Base-by-base conservation (phyloP, 208 protist species). In the Wallacemonas rigidus region DNA sequence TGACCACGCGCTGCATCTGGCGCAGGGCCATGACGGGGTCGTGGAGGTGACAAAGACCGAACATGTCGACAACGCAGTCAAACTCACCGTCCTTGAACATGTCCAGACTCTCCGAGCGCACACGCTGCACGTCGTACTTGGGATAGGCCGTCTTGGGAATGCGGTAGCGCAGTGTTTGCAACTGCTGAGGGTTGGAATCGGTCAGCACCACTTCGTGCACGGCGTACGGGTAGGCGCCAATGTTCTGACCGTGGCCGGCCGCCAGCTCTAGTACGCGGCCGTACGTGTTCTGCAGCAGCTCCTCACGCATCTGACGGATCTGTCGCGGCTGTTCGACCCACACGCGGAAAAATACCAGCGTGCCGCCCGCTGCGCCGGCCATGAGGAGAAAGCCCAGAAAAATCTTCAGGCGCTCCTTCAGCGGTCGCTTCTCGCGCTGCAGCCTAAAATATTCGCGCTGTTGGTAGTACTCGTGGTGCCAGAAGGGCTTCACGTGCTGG, bases 41-140 rank as follows among this genome's bases (percentile, higher is more conserved):
- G 69, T 93, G 84, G n/a, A 96, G 75, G 56, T 92, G 86, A 67
- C 94, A 98, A 36, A 98, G 82, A 14, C 94, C 94, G 73, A 95
- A 98, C 88, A 94, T 96, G 81, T 98, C 94, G 43, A 96, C 88
- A 4, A 96, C 76, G 70, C 87, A 94, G 72, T 97, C 94, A 78
- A 97, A 97, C 84, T 92, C 86, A 17, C 78, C 86, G 71, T 94
- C 83, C 39, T 74, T 76, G 75, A 97, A 94, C 44, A 74, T 79
- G 56, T 92, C 87, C 5, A 97, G 82, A 40, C 74, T 87, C 77
- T 95, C 89, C 7, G 81, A 86, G 60, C 88, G 88, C n/a, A 95
- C 89, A 40, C 87, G 89, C 60, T 87, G 77, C 47, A 96, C 83
- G 41, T 92, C 83, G 70, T 96, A 96, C 73, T 92, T 94, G 3